These are phyloP conservation scores for Smallanthus sonchifolius DNA, from an alignment of 129 eudicot species.

Conservation along the genomic window DNA sequence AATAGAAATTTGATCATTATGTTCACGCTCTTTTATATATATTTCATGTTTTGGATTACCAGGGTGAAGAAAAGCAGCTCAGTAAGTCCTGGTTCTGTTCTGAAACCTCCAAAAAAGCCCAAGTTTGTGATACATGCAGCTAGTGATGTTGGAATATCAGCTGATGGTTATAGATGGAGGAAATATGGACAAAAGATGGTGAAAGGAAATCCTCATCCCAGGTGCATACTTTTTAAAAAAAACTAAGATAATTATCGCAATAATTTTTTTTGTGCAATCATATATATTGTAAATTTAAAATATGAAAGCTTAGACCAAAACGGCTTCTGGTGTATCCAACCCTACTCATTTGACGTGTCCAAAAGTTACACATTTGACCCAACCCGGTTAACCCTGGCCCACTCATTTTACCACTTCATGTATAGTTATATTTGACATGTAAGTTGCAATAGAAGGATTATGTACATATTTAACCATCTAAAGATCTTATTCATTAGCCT, in stretches of 20 bases:
- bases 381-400: neutral
- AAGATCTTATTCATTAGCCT: neutral
- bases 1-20: neutral
- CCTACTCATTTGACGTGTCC: neutral
- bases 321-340: neutral
- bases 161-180: constrained; percentile 81
- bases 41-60: constrained; percentile 21
- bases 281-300: neutral
- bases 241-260: neutral
- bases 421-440: neutral
- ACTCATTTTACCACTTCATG: neutral
- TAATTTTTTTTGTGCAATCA: neutral
- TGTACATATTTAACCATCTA: neutral
- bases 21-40: neutral
- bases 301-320: neutral
- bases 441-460: neutral
- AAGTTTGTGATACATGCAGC: constrained; percentile 76
- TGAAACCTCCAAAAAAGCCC: constrained; percentile 62
- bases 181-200: constrained; percentile 79
- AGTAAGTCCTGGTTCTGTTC: constrained; percentile 37
- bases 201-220: constrained; percentile 80
- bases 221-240: constrained; percentile 37
- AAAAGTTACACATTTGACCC: neutral
- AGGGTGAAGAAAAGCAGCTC: constrained; percentile 56
- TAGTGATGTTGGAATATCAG: constrained; percentile 70